Base-by-base conservation (phyloP, 768 basidiomycete species). In the Russula griseocarnosa region DNA sequence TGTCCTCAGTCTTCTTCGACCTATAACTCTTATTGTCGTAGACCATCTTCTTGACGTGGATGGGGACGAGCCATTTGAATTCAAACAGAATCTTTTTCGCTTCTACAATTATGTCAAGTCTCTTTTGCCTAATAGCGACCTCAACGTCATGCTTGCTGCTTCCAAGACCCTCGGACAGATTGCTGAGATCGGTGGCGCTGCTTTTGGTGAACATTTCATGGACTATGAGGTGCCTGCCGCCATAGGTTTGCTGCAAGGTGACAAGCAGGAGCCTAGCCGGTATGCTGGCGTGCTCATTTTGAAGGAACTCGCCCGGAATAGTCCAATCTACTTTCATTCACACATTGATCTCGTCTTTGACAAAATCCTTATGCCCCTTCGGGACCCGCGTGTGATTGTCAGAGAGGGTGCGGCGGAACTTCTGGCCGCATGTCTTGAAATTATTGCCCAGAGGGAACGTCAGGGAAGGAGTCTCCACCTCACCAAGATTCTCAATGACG, bases 281-380 rank as follows among this genome's bases (percentile, higher is more conserved):
- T 96, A 97, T 75, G 93, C 93, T 0, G 95, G 94, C 0, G 94
- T 98, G 2, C 83, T 98, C 58, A 91, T 98, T 55, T 75, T 98
- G 44, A 95, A 95, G 76, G 95, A 97, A 74, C 81, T 99, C 47
- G 95, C 97, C 2, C 82, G 86, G 32, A 90, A 94, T 74, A 94
- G 90, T 66, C 89, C 92, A 0, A 84, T 80, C 8, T 87, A 94
- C 70, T 96, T 98, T 75, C 86, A 93, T 70, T 83, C 90, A 2
- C 89, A 93, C 74, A 94, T 98, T 24, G 82, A 83, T 58, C 81
- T 90, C 44, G 90, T 97, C 14, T 87, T 98, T 56, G 94, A 94
- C 73, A 94, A 94, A 74, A 93, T 99, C 60, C 87, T 97, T 66
- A 85, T 89, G 1, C 92, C 95, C 5, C 75, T 99, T 26, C 81